Evolutionary conservation across 768 basidiomycete genomes (phyloP), one percentile per base, ranked within the genome.

Genomic region (Amanita muscaria): DNA sequence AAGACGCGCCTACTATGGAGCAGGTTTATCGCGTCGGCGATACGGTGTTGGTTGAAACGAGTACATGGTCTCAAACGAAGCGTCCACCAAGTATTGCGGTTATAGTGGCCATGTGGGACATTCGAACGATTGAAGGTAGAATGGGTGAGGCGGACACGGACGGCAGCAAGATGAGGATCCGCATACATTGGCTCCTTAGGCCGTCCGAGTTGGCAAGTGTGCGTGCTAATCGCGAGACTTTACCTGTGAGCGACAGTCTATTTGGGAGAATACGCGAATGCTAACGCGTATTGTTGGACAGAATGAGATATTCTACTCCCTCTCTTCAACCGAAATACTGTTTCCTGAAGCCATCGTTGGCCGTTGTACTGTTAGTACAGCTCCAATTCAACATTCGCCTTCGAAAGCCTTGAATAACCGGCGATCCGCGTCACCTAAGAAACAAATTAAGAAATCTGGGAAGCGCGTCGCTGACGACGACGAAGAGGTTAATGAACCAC

Each of bases 221-320:
- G 42, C 69, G 85, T 10, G 77, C 76, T 1, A 73, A 74, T 50
- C 70, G 84, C 33, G 73, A 77, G 14, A 73, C 80, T 56, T 54
- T 64, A 35, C 70, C 80, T 62, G 86, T 86, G 44, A 37, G 71
- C 56, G 27, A 12, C 15, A 8, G 37, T 16, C 33, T 19, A 9
- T 9, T 25, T 2, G 8, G 9, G 12, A 21, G 4, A n/a, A n/a
- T n/a, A n/a, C n/a, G n/a, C n/a, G n/a, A n/a, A n/a, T n/a, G n/a
- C n/a, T n/a, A n/a, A n/a, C n/a, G n/a, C n/a, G n/a, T n/a, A n/a
- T n/a, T n/a, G n/a, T n/a, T n/a, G n/a, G n/a, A n/a, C 25, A 88
- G 87, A 83, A 85, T 51, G 87, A 89, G 60, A 70, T 88, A 5
- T 88, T 85, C 53, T 83, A 82, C 40, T 75, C 77, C 7, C 59